Evolutionary conservation across 768 basidiomycete species (phyloP), one percentile per base, ranked within the genome.

Genomic region (Glaciozyma martinii): DNA sequence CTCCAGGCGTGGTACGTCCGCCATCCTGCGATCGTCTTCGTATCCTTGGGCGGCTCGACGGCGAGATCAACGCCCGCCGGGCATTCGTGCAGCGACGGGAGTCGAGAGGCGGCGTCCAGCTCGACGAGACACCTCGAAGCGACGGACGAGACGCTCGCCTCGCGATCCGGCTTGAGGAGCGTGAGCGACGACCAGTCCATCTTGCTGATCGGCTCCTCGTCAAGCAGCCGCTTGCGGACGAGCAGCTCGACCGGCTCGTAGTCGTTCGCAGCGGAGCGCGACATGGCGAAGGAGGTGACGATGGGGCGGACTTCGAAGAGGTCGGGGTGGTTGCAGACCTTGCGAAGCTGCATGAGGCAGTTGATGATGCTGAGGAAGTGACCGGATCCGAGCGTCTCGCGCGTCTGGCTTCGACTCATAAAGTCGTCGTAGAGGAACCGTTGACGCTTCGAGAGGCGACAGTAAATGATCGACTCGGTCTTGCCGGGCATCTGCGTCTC

Each of bases 271-370:
- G 79, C 76, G 2, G 74, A 74, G 15, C 71, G 66, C 30, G 74
- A 72, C 77, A 80, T 79, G n/a, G 76, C 76, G 71, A 79, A 79
- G 29, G 77, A 78, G 19, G 79, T 80, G 33, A 76, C 65, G 59
- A 80, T 76, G 10, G 78, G 77, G 55, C 79, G 75, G 10, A 71
- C 70, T 57, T 90, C 87, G 75, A 99, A 98, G 15, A 97, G 78
- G 79, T 89, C 89, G 0, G 94, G 93, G 76, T 99, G 94, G 23
- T 90, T 94, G 80, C 90, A 91, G 3, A 92, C 90, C 81, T 98
- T 98, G 63, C 94, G 88, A 18, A 97, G 82, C 74, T 97, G 94
- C 94, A 98, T 97, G 61, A 97, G 85, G 43, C 78, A 79, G 67
- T 80, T 80, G 69, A 78, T 76, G 50, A 80, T 78, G 42, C 77